Evolutionary conservation across 257 asterid genomes (phyloP), one percentile per base, ranked within the genome.

Genomic region (Gardenia jasminoides): DNA sequence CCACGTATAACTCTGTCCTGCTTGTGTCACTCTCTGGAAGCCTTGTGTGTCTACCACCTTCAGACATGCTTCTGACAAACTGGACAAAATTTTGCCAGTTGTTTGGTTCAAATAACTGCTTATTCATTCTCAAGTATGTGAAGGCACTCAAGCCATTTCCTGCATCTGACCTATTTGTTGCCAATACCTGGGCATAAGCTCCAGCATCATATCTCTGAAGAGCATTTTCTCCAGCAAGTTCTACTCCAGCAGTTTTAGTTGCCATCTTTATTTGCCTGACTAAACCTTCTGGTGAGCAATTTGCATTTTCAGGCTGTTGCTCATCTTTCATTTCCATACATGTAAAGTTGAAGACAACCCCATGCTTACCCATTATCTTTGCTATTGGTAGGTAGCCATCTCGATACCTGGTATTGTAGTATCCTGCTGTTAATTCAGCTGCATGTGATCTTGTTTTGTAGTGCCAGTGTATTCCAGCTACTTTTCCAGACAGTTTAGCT

Each of bases 401-500:
- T 64, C 77, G 78, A 30, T 88, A 84, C 82, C 97, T 84, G 3
- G 97, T 95, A 72, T 92, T 95, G 85, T 92, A 93, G 87, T 95
- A 95, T 44, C 99, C 98, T 67, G 98, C 93, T 43, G 98, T 93
- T 36, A 93, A 80, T 81, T 93, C 98, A 1, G 98, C 88, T 69
- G 98, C 96, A 64, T 93, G 99, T 20, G 99, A 94, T 85, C 97
- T 92, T 36, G 98, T 90, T 56, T 87, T 89, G 83, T 95, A 93
- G 75, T 92, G 98, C 98, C 97, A 93, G 78, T 95, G 97, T 75
- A 92, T 92, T 80, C 98, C 99, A 0, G 98, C 98, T 61, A 95
- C 92, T 84, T 95, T 95, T 30, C 94, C 98, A 0, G 99, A 95
- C 47, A 95, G 83, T 76, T 90, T 90, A 79, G 89, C 93, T 33